These are phyloP conservation scores for Beauveria pseudobassiana DNA, from an alignment of 2,329 filamentous ascomycete species.

Conservation along the genomic window DNA sequence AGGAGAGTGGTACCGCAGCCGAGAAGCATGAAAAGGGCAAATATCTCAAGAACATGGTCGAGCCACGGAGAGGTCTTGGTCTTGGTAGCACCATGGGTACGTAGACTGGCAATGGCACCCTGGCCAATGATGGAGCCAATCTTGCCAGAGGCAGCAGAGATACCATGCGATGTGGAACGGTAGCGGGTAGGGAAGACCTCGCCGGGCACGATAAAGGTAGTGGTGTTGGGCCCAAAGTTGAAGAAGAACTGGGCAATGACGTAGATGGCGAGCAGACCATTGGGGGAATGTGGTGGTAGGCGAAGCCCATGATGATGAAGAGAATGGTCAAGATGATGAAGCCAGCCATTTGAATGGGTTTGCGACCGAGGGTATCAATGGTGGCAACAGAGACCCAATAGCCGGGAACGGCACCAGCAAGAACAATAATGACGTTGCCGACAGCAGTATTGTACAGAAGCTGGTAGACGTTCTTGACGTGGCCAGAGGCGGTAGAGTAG, in stretches of 20 bases:
- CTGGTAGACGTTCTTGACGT: constrained; percentile 53
- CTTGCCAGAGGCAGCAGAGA: constrained; percentile 48
- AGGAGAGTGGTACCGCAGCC: constrained; percentile 62
- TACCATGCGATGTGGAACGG: constrained; percentile 49
- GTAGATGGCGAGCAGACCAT: constrained; percentile 48
- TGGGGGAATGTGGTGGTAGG: constrained; percentile 44
- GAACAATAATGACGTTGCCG: constrained; percentile 71
- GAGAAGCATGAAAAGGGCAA: constrained; percentile 68
- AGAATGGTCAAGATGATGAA: constrained; percentile 54
- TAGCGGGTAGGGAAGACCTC: constrained; percentile 51
- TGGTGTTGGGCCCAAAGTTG: constrained; percentile 52
- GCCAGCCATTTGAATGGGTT: constrained; percentile 64
- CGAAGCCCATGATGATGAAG: constrained; percentile 57
- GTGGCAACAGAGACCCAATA: constrained; percentile 75
- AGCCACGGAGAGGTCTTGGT: constrained; percentile 53
- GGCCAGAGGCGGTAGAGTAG: constrained; percentile 49
- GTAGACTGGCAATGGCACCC: constrained; percentile 49
- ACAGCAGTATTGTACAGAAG: constrained; percentile 66
- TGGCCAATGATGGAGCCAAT: constrained; percentile 50
- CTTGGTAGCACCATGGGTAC: constrained; percentile 35
- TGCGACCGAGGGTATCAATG: constrained; percentile 68
- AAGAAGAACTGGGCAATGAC: constrained; percentile 53
- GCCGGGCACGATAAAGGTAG: constrained; percentile 49
- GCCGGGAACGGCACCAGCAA: constrained; percentile 71
- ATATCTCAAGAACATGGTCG: constrained; percentile 69